Conservation (phyloP, 2,329 filamentous ascomycete genomes). For the Hypoxylon sp. region DNA sequence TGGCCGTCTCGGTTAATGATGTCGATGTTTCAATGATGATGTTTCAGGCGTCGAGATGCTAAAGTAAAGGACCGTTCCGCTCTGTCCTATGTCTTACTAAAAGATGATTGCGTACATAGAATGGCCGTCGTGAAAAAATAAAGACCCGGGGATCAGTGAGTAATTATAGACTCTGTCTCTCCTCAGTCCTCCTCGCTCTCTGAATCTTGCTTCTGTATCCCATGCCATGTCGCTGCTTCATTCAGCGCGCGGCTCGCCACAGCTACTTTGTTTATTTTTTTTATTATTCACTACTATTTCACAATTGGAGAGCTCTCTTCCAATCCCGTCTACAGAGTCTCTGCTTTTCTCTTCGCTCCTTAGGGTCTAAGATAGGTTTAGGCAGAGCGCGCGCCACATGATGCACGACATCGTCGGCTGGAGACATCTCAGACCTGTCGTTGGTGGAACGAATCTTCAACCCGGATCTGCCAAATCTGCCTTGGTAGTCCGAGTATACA, state of each 20-base stretch:
- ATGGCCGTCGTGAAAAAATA: constrained; percentile 22
- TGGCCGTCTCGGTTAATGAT: not conserved
- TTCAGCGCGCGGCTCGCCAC: constrained; percentile 45
- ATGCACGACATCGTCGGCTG: constrained; percentile 36
- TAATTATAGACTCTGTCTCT: constrained; percentile 3
- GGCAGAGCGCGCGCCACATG: constrained; percentile 42
- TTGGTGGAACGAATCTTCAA: constrained; percentile 28
- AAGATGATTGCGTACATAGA: constrained; percentile 19
- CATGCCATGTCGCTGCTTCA: constrained; percentile 34
- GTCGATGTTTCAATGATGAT: constrained; percentile 11
- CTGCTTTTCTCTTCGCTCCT: constrained; percentile 20
- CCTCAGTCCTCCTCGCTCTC: constrained; percentile 6
- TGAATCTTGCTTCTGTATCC: constrained; percentile 8
- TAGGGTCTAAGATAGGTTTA: constrained; percentile 21
- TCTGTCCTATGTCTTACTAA: constrained; percentile 41
- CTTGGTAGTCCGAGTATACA: constrained; percentile 29
- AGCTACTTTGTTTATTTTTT: constrained; percentile 37
- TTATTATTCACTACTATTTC: constrained; percentile 28
- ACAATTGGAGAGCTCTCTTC: constrained; percentile 35
- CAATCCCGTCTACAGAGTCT: constrained; percentile 20
- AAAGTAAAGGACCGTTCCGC: constrained; percentile 38
- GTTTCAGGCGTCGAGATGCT: constrained; percentile 33
- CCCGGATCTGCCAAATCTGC: constrained; percentile 21
- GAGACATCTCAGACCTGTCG: constrained; percentile 17
- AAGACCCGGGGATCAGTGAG: constrained; percentile 16